A percentile compares a stretch with the other conserved stretches of the same genome.
Evolutionary conservation across 371 early-diverging fungal genomes (phyloP).

Genomic region (Catenaria anguillulae): DNA sequence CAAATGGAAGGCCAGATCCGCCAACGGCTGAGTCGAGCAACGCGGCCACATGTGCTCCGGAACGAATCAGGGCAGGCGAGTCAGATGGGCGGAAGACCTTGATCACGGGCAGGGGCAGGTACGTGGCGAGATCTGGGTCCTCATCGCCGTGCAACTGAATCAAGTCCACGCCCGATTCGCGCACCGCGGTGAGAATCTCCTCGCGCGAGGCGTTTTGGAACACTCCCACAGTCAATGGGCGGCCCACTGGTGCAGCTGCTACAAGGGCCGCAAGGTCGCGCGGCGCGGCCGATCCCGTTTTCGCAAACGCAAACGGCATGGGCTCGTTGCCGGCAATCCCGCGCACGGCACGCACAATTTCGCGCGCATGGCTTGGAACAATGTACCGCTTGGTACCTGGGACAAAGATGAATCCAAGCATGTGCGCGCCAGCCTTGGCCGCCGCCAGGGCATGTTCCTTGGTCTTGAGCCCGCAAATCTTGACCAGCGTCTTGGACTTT

Average conservation of each 20-base stretch:
- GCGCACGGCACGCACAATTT: constrained; percentile 16
- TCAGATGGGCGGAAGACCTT: constrained; percentile 34
- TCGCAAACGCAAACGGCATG: too few species aligned
- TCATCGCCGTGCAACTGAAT: constrained; percentile 89
- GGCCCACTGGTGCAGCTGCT: background rate
- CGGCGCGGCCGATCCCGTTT: background rate
- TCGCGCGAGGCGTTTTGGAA: constrained; percentile 70
- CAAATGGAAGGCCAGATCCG: constrained; percentile 18
- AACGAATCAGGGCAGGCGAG: constrained; percentile 20
- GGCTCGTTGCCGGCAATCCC: too few species aligned
- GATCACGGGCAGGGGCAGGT: constrained; percentile 69
- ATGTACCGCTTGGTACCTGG: constrained; percentile 21
- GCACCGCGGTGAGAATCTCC: constrained; percentile 51
- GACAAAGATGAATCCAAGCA: constrained; percentile 85
- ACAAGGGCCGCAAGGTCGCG: background rate
- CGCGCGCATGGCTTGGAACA: constrained; percentile 12
- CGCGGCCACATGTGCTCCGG: constrained; percentile 46
- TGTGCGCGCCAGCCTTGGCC: constrained; percentile 64
- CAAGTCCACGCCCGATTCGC: constrained; percentile 56
- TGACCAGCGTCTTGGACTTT: constrained; percentile 36
- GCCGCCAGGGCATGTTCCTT: constrained; percentile 67
- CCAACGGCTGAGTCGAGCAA: constrained; percentile 53
- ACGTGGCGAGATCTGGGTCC: constrained; percentile 37
- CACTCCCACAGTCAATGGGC: constrained; percentile 81
- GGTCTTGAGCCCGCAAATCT: constrained; percentile 78